Conservation (phyloP, 2,329 filamentous ascomycete species). For the Hymenoscyphus linearis region DNA sequence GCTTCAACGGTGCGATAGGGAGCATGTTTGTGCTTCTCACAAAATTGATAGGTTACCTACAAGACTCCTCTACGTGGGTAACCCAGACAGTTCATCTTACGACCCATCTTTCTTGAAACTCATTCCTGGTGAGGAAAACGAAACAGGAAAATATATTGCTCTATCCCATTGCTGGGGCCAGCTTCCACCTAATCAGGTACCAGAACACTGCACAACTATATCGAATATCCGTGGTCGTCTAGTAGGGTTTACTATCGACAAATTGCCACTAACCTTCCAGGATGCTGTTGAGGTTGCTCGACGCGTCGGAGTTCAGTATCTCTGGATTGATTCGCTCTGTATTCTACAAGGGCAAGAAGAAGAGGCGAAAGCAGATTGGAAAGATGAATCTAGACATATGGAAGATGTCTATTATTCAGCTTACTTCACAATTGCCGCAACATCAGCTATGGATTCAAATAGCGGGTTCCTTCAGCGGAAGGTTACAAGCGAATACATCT, state of each 20-base stretch:
- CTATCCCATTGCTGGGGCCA: slow-evolving; percentile 3
- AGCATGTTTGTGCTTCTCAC: background rate
- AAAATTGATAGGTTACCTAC: background rate
- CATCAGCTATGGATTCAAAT: background rate
- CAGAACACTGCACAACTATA: background rate
- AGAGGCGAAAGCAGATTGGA: slow-evolving; percentile 23
- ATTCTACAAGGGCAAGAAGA: background rate
- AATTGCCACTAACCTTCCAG: background rate
- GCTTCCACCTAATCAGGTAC: background rate
- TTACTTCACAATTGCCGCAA: background rate
- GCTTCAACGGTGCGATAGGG: slow-evolving; percentile 1
- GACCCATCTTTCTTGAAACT: background rate
- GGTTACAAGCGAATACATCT: background rate
- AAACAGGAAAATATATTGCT: background rate
- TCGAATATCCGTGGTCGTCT: background rate
- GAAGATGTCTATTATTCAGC: slow-evolving; percentile 14
- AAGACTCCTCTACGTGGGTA: background rate
- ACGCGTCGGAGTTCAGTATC: background rate
- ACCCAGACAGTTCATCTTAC: background rate
- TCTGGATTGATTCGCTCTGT: background rate
- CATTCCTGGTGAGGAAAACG: background rate
- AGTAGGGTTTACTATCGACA: background rate
- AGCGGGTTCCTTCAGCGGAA: slow-evolving; percentile 1
- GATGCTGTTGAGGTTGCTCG: background rate
- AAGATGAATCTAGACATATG: slow-evolving; percentile 24